These are phyloP conservation scores for Prunus mongolica DNA, from an alignment of 306 rosid species.

Conservation along the genomic window DNA sequence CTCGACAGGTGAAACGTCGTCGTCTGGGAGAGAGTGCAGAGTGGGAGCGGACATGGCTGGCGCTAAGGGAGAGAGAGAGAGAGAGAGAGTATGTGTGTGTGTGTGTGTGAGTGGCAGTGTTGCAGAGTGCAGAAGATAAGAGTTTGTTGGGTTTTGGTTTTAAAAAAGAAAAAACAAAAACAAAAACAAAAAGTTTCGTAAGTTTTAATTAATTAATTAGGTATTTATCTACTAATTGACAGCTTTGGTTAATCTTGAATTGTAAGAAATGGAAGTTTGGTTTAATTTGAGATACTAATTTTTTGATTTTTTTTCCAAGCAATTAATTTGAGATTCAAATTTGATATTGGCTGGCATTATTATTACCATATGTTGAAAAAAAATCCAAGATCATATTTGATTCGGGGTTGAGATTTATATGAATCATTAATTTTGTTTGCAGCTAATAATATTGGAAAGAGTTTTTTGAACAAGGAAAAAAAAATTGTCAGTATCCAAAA, in stretches of 20 bases:
- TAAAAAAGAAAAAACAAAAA: too few species aligned
- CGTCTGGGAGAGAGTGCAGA: constrained; percentile 2
- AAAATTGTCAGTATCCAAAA: background rate
- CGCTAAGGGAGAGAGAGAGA: background rate
- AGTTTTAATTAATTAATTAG: too few species aligned
- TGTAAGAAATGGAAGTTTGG: too few species aligned
- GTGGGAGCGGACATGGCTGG: background rate
- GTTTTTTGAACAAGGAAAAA: too few species aligned
- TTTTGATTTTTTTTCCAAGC: too few species aligned
- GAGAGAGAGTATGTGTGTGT: too few species aligned
- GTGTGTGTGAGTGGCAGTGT: too few species aligned
- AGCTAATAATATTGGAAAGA: background rate
- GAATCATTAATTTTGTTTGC: background rate
- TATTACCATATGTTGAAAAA: background rate
- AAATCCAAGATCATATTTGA: background rate
- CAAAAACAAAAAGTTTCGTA: too few species aligned
- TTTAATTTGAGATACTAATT: too few species aligned
- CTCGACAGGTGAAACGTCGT: constrained; percentile 60
- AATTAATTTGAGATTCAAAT: too few species aligned
- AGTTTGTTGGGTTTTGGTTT: background rate
- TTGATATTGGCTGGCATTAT: background rate
- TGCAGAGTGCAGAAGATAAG: background rate
- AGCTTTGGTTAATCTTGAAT: too few species aligned
- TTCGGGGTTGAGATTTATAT: background rate
- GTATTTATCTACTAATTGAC: too few species aligned